Percentiles rank a stretch among this genome's conserved stretches.
These are phyloP conservation scores for Claviceps pusilla DNA, from an alignment of 2,329 filamentous ascomycete species.

Conservation along the genomic window DNA sequence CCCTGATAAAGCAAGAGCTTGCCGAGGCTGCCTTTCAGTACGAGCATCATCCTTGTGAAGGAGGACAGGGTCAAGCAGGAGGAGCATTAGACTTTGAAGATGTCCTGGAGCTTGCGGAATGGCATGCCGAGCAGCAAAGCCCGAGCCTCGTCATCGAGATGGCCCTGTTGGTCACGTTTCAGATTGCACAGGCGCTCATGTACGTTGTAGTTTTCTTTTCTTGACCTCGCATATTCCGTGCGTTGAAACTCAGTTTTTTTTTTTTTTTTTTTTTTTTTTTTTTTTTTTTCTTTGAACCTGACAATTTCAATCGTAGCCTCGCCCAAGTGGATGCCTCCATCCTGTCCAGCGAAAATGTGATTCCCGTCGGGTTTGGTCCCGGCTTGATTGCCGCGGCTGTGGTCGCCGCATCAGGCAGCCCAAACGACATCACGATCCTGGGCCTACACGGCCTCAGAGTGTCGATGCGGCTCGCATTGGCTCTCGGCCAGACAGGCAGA, in stretches of 20 bases:
- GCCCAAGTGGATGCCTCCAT: background rate
- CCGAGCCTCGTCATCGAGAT: background rate
- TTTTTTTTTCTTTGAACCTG: background rate
- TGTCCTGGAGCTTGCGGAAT: background rate
- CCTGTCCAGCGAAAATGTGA: background rate
- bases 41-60: background rate
- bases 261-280: background rate
- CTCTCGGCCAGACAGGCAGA: background rate
- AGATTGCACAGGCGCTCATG: background rate
- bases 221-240: background rate
- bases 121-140: background rate
- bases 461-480: background rate
- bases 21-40: background rate
- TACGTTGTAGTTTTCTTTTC: background rate
- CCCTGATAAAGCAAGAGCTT: background rate
- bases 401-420: background rate
- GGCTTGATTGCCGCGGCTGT: background rate
- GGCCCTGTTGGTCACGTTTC: background rate
- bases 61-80: background rate
- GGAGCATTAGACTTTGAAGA: background rate
- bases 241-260: no score
- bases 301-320: background rate
- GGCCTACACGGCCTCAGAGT: background rate
- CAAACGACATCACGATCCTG: background rate
- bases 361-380: background rate